Evolutionary conservation across 1,284 basidiomycete genomes (phyloP), one percentile per base, ranked within the genome.

Genomic region (Fomitiporia mediterranea): DNA sequence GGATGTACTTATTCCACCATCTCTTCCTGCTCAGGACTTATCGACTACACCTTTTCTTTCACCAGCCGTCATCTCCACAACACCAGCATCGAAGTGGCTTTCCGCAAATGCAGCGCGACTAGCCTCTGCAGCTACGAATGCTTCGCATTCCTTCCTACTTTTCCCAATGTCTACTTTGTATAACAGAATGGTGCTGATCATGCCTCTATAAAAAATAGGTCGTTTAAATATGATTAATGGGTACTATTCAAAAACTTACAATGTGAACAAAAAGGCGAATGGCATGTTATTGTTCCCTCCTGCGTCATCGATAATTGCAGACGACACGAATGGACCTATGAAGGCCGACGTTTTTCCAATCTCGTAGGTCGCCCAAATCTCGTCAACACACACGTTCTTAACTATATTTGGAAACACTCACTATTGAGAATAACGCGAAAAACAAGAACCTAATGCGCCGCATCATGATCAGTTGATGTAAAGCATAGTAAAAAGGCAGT

Each of bases 331-430:
- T 0, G 89, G 87, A 0, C 89, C 89, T 62, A 91, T 86, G 67
- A 89, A 89, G n/a, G 85, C 83, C 51, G 87, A 88, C 5, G 87
- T 87, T 70, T 89, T 85, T n/a, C 83, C 82, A 52, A 87, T 70
- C 82, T 84, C n/a, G 23, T 19, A 13, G 46, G 28, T 27, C n/a
- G 6, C 3, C 35, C 9, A 50, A 6, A 42, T 15, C 17, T 42
- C 19, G 8, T 13, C 4, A 5, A 23, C 9, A 13, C 23, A 13
- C 42, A 23, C n/a, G 17, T 13, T 23, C 8, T 23, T 6, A 44
- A 4, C n/a, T 21, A 21, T 17, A 17, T n/a, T 11, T 34, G 34
- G 23, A 34, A 28, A 23, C 30, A 63, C 73, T 53, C 66, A 84
- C 82, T 58, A 89, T 81, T 11, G 84, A 86, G 65, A 89, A 87